A percentile compares a stretch with the other conserved stretches of the same genome.
Evolutionary conservation across 148 eudicot genomes (phyloP).

Genomic region (Fagopyrum homotropicum): DNA sequence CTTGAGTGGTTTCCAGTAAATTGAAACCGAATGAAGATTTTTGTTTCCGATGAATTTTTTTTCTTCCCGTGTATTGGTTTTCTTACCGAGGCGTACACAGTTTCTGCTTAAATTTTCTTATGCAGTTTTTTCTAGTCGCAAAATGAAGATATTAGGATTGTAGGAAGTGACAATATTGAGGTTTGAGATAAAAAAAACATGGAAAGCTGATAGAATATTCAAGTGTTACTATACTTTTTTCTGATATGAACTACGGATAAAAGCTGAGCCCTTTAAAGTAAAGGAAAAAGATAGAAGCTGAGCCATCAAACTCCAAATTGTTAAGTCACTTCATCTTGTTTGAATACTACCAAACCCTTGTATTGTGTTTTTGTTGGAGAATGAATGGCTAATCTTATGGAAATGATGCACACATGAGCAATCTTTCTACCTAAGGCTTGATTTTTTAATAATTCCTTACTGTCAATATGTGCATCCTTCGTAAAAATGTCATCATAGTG

Average conservation of each 20-base stretch:
- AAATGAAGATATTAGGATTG: neutral
- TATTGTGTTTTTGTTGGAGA: neutral
- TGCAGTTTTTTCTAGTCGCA: neutral
- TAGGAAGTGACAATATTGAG: neutral
- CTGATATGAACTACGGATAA: neutral
- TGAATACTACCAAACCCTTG: neutral
- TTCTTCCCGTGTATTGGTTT: neutral
- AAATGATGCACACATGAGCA: neutral
- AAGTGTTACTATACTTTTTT: neutral
- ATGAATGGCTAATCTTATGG: neutral
- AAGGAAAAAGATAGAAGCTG: neutral
- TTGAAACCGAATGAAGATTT: neutral
- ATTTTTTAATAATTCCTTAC: neutral
- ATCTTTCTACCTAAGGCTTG: neutral
- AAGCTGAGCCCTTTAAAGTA: neutral
- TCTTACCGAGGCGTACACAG: neutral
- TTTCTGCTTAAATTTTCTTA: neutral
- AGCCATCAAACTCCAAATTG: neutral
- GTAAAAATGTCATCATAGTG: neutral
- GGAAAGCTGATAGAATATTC: neutral
- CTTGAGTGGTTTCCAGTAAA: neutral
- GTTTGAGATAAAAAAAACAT: neutral
- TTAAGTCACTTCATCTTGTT: neutral
- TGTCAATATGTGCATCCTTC: neutral
- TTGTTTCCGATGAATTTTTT: neutral